Evolutionary conservation across 257 asterid genomes (phyloP), one percentile per base, ranked within the genome.

Genomic region (Nicotiana benthamiana): DNA sequence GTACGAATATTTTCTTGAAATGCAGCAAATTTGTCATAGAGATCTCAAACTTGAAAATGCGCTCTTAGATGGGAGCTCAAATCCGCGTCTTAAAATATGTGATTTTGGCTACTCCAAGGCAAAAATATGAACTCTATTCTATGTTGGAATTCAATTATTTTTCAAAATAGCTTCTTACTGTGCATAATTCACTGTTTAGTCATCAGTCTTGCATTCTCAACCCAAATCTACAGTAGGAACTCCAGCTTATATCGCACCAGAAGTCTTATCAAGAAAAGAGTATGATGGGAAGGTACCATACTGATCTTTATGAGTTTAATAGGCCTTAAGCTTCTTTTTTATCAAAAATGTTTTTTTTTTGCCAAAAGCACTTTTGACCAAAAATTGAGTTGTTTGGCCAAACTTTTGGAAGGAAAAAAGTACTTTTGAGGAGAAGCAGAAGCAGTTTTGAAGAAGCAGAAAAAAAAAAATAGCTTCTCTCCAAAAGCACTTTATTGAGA

Each of bases 161-260:
- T 75, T 3, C 16, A 22, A 18, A 74, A 60, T 2, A 51, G 27
- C 64, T 80, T 30, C 24, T 85, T 1, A 88, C 6, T 36, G 20
- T 30, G 26, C 26, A 11, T 18, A 6, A 2, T 65, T 79, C 46
- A 56, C 18, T 79, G 79, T 82, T 17, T 80, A 95, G 97, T 95
- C 98, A 9, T 80, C 94, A 0, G 93, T 90, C 11, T 52, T 95
- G 67, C 99, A 95, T 88, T 95, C 98, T 36, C 97, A 93, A 86
- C 98, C 97, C 0, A 95, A 95, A 84, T 95, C 98, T n/a, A 95
- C 98, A 0, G 98, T 95, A 0, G 99, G 97, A 65, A 92, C 98
- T 1, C 98, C 98, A 0, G 97, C 98, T 9, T 95, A 93, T 65
- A 93, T 95, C 24, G 97, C 98, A 5, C 98, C 97, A 1, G 98